Percentiles rank a stretch among this genome's conserved stretches.
These are phyloP conservation scores for Mycosphaerella arachidis DNA, from an alignment of 2,329 filamentous ascomycete genomes.

Conservation along the genomic window DNA sequence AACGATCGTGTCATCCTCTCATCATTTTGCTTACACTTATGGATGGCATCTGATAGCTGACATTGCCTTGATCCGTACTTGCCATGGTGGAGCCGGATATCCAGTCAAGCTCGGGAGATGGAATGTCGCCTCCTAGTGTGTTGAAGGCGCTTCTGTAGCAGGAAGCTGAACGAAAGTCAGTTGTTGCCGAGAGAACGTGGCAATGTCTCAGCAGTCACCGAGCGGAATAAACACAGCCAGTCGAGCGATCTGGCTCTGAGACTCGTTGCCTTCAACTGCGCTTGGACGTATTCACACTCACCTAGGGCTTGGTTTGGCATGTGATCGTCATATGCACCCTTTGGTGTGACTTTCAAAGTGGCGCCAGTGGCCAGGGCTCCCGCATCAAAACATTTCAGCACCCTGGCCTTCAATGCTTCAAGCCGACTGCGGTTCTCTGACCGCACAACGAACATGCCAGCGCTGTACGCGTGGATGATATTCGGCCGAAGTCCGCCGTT, in stretches of 20 bases:
- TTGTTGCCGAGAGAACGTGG: not conserved
- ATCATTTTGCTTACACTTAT: conserved; percentile 35
- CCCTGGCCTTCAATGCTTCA: conserved; percentile 30
- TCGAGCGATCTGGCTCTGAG: not conserved
- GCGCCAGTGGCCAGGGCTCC: conserved; percentile 50
- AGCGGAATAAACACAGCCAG: not conserved
- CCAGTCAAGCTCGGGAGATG: conserved; percentile 39
- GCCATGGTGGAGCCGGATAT: conserved; percentile 45
- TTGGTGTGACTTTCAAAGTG: conserved; percentile 40
- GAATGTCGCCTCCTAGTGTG: conserved; percentile 33
- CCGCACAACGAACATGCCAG: conserved; percentile 37
- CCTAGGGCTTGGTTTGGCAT: conserved; percentile 51
- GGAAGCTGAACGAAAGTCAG: not conserved
- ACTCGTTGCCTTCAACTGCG: not conserved
- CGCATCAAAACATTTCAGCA: conserved; percentile 44
- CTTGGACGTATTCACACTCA: conserved; percentile 11
- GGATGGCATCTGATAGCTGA: conserved; percentile 56
- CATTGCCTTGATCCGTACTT: conserved; percentile 57
- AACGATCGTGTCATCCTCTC: not conserved
- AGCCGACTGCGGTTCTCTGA: conserved; percentile 30
- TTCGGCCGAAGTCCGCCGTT: conserved; percentile 33
- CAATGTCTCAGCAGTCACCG: not conserved
- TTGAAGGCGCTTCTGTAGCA: conserved; percentile 26
- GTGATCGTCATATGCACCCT: conserved; percentile 50
- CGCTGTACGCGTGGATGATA: conserved; percentile 39